A percentile compares a stretch with the other conserved stretches of the same genome.
Evolutionary conservation across 2,329 filamentous ascomycete genomes (phyloP).

Genomic region (Botrytis medusae): DNA sequence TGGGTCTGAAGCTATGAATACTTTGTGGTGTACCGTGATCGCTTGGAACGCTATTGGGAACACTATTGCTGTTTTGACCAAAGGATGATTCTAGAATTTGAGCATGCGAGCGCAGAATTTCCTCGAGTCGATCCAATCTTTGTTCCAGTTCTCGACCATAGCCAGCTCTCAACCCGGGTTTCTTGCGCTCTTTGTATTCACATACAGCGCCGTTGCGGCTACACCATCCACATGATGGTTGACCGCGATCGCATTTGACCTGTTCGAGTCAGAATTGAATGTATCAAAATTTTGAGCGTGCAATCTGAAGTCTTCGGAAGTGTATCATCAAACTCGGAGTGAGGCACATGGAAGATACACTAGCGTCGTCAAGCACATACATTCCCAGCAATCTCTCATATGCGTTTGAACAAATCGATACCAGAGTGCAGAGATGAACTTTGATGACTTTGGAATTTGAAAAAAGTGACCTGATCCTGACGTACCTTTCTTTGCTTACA

Average conservation of each 20-base stretch:
- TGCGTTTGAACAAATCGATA: background rate
- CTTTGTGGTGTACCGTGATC: conserved; percentile 59
- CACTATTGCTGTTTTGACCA: conserved; percentile 33
- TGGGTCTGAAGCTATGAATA: conserved; percentile 48
- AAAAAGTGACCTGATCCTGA: background rate
- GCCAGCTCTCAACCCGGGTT: conserved; percentile 61
- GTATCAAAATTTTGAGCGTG: background rate
- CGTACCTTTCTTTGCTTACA: conserved; percentile 78
- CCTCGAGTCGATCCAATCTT: conserved; percentile 67
- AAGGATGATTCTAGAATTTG: conserved; percentile 64
- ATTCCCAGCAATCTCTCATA: background rate
- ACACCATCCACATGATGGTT: conserved; percentile 71
- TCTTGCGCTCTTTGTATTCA: conserved; percentile 69
- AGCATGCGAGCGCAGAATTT: conserved; percentile 63
- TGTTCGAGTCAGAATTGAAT: conserved; percentile 38
- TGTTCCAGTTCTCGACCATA: conserved; percentile 74
- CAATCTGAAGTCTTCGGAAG: background rate
- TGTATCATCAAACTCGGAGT: background rate
- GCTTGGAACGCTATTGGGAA: conserved; percentile 48
- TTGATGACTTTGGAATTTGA: background rate
- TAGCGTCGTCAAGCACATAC: background rate
- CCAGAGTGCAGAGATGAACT: background rate
- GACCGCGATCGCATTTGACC: conserved; percentile 75
- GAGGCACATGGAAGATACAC: conserved; percentile 8
- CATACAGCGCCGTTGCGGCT: conserved; percentile 61